phyloP scores from a whole-genome alignment of 768 basidiomycete species.

The Zangia roseola region DNA sequence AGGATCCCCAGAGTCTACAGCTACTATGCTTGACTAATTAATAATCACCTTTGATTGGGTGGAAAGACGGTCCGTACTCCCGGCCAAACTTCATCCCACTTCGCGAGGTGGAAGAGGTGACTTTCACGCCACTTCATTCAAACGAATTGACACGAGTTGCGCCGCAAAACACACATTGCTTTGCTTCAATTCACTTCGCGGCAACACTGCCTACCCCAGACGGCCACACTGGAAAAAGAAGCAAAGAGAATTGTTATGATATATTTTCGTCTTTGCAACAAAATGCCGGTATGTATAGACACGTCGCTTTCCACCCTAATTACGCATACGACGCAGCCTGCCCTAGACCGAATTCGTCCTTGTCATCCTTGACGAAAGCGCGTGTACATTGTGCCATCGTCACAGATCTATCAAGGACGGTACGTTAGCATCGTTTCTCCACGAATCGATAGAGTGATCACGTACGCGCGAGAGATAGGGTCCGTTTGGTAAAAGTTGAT shows the following conservation, averaged over 20 bases:
- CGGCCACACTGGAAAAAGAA: background rate
- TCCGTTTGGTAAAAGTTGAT: slow-evolving; percentile 96
- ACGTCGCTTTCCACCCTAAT: background rate
- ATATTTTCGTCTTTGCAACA: slow-evolving; percentile 11
- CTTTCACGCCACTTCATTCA: background rate
- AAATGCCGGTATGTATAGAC: background rate
- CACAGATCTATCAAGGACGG: slow-evolving; percentile 58
- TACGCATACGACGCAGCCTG: slow-evolving; percentile 15
- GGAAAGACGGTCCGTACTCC: background rate
- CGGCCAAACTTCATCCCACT: background rate
- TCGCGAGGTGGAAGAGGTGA: background rate
- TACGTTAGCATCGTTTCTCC: background rate
- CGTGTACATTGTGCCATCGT: slow-evolving; percentile 95
- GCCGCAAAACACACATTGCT: background rate
- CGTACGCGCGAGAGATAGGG: slow-evolving; percentile 89
- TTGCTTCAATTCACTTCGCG: background rate
- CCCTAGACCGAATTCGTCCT: slow-evolving; percentile 2
- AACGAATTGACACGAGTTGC: background rate
- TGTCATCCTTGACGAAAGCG: slow-evolving; percentile 75
- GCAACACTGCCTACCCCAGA: background rate
- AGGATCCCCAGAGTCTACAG: no score
- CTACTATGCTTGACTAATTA: no score
- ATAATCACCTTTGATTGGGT: background rate
- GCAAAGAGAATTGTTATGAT: background rate
- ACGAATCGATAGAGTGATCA: slow-evolving; percentile 20